Percentiles rank a stretch among this genome's conserved stretches.
These are phyloP conservation scores for Secale cereale DNA, from an alignment of 176 grass and related monocot genomes.

Conservation along the genomic window DNA sequence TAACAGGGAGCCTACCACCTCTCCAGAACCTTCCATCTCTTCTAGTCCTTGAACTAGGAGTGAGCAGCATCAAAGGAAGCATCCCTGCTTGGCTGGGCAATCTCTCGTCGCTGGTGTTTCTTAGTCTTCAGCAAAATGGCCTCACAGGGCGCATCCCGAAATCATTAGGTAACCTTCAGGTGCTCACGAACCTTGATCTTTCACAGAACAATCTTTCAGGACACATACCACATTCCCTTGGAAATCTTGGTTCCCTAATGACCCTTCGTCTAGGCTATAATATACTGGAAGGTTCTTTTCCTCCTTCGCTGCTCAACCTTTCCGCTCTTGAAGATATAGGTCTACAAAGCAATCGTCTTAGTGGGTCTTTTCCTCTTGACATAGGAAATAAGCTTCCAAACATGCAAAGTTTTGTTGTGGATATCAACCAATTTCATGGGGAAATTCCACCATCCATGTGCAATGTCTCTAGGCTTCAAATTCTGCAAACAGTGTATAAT, in stretches of 20 bases:
- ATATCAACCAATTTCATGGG: slow-evolving; percentile 24
- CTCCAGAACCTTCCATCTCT: not conserved
- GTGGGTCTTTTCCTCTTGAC: not conserved
- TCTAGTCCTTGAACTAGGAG: not conserved
- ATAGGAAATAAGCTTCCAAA: slow-evolving; percentile 18
- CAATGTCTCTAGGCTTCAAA: slow-evolving; percentile 27
- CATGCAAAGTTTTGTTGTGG: not conserved
- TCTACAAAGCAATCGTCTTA: not conserved
- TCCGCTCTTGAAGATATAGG: not conserved
- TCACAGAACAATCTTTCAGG: slow-evolving; percentile 16
- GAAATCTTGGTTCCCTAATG: slow-evolving; percentile 4
- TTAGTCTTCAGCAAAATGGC: slow-evolving; percentile 11
- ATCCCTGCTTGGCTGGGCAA: slow-evolving; percentile 9
- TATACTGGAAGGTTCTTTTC: not conserved
- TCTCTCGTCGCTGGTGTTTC: not conserved
- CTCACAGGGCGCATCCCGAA: slow-evolving; percentile 7
- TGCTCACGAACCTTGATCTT: not conserved
- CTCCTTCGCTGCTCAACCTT: slow-evolving; percentile 7
- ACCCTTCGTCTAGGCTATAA: not conserved
- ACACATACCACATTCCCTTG: slow-evolving; percentile 9
- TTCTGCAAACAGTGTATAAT: not conserved
- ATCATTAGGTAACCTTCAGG: slow-evolving; percentile 7
- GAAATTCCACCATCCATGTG: slow-evolving; percentile 14
- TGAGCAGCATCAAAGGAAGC: not conserved
- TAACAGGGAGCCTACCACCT: not conserved